A percentile compares a stretch with the other conserved stretches of the same genome.
Evolutionary conservation across 768 basidiomycete genomes (phyloP).

Genomic region (Strobilomyces dryophilus): DNA sequence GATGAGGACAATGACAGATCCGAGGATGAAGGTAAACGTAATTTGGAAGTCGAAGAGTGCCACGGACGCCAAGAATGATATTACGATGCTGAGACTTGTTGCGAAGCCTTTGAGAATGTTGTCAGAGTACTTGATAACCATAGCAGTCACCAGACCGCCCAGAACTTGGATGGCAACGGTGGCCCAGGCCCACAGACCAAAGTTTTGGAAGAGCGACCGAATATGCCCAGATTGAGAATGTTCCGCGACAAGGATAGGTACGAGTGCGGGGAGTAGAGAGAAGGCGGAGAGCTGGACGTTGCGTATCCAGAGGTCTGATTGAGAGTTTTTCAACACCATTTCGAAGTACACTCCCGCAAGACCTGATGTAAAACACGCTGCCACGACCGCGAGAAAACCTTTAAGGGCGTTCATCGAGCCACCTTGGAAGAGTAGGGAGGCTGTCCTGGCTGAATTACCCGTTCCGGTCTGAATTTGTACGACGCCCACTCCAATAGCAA

Average conservation of each 20-base stretch:
- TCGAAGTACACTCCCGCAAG: constrained; percentile 98
- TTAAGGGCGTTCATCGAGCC: constrained; percentile 76
- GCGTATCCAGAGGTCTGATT: constrained; percentile 90
- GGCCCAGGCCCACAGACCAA: constrained; percentile 88
- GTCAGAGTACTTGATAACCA: constrained; percentile 93
- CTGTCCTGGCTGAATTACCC: constrained; percentile 20
- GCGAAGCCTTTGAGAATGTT: constrained; percentile 95
- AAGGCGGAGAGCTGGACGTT: constrained; percentile 96
- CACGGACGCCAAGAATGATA: constrained; percentile 91
- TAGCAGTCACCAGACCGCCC: constrained; percentile 87
- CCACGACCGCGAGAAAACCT: constrained; percentile 85
- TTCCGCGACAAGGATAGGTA: constrained; percentile 65
- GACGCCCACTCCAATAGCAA: constrained; percentile 85
- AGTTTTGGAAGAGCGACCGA: constrained; percentile 70
- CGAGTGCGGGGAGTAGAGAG: constrained; percentile 83
- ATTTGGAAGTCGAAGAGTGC: constrained; percentile 87
- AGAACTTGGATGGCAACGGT: constrained; percentile 86
- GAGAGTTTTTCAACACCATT: constrained; percentile 91
- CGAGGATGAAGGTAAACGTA: constrained; percentile 81
- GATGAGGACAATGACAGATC: constrained; percentile 76
- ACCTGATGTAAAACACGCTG: constrained; percentile 93
- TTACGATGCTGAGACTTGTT: constrained; percentile 88
- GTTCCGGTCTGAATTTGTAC: constrained; percentile 72
- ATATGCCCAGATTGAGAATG: constrained; percentile 37
- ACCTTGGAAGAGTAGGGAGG: constrained; percentile 31